These are phyloP conservation scores for Solanum dulcamara DNA, from an alignment of 257 asterid genomes.

Conservation along the genomic window DNA sequence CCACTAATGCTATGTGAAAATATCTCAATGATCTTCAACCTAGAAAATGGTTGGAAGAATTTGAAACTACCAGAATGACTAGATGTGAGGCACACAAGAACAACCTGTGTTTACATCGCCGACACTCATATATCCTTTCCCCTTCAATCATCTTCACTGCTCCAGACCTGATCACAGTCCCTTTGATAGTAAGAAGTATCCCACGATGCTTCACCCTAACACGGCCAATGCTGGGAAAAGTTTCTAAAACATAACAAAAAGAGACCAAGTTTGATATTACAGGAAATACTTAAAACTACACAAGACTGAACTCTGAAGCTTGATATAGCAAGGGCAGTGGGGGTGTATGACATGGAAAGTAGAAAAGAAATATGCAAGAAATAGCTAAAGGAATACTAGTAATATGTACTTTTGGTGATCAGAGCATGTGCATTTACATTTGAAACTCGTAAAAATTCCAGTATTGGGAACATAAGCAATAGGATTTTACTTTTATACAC, in stretches of 20 bases:
- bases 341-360: neutral
- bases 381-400: neutral
- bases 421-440: neutral
- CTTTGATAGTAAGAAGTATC: slow-evolving; percentile 87
- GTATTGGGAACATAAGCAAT: neutral
- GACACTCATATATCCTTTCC: slow-evolving; percentile 75
- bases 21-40: neutral
- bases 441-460: neutral
- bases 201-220: slow-evolving; percentile 90
- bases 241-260: slow-evolving; percentile 31
- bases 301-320: neutral
- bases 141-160: slow-evolving; percentile 97
- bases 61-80: neutral
- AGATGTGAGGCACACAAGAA: neutral
- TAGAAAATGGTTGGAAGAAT: neutral
- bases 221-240: slow-evolving; percentile 92
- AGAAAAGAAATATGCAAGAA: neutral
- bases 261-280: neutral
- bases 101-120: slow-evolving; percentile 82
- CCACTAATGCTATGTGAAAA: neutral
- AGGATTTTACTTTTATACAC: neutral
- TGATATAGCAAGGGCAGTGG: neutral
- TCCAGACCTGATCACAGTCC: slow-evolving; percentile 94
- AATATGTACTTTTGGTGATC: neutral
- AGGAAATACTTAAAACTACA: neutral